These are phyloP conservation scores for Cucumis hystrix DNA, from an alignment of 306 rosid species.

Conservation along the genomic window DNA sequence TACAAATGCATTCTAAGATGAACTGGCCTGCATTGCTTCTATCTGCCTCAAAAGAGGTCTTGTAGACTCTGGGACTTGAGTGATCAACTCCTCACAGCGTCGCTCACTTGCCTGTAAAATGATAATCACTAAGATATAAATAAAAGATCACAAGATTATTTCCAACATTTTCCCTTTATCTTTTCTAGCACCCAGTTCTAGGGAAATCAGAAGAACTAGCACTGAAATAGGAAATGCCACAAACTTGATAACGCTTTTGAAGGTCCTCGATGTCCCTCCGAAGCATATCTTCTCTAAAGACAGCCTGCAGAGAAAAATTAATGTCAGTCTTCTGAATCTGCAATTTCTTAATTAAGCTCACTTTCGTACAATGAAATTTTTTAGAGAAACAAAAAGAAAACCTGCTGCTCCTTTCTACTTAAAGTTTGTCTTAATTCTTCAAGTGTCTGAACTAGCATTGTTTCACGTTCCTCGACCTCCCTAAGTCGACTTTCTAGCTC, in stretches of 20 bases:
- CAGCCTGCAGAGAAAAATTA: conserved; percentile 49
- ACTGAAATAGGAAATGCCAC: conserved; percentile 14
- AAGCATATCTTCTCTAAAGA: conserved; percentile 85
- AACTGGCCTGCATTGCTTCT: conserved; percentile 92
- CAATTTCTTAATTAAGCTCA: conserved; percentile 1
- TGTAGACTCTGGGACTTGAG: conserved; percentile 97
- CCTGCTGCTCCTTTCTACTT: conserved; percentile 97
- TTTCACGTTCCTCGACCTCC: conserved; percentile 86
- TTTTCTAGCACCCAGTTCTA: background rate
- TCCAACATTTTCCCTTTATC: background rate
- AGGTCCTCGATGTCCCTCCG: conserved; percentile 89
- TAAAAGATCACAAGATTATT: background rate
- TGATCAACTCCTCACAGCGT: conserved; percentile 88
- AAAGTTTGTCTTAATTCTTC: conserved; percentile 92
- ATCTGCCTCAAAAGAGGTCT: conserved; percentile 97
- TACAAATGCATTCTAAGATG: conserved; percentile 2
- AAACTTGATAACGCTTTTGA: conserved; percentile 89
- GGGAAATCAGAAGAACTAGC: background rate
- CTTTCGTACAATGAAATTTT: background rate
- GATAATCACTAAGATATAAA: conserved; percentile 10
- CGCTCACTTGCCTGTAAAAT: conserved; percentile 88
- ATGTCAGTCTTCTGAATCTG: background rate
- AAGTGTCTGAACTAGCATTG: conserved; percentile 90
- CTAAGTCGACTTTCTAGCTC: conserved; percentile 79
- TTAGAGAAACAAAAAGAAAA: conserved; percentile 17